phyloP scores from a whole-genome alignment of 345 rosid genomes.

The Ceriops tagal region DNA sequence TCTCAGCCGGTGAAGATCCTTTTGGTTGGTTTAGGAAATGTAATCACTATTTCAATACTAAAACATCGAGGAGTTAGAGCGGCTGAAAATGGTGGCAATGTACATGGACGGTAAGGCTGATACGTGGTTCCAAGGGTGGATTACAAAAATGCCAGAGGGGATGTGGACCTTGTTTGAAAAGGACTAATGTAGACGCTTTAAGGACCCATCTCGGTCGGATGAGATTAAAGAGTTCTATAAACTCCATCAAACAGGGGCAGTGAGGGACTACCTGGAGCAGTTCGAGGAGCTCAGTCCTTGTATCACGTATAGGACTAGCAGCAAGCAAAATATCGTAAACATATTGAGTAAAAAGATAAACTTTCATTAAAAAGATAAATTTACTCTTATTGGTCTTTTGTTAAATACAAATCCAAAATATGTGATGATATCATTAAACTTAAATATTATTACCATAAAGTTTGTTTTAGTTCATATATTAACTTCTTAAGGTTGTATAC shows the following conservation, averaged over 20 bases:
- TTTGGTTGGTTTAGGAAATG: neutral
- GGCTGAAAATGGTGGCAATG: neutral
- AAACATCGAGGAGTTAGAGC: neutral
- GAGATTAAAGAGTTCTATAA: neutral
- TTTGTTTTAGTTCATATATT: too few species aligned
- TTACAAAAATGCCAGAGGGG: neutral
- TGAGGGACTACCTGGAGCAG: neutral
- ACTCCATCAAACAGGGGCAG: neutral
- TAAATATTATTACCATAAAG: too few species aligned
- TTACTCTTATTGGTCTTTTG: too few species aligned
- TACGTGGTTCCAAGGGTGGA: neutral
- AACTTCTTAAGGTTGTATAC: too few species aligned
- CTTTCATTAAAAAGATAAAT: too few species aligned
- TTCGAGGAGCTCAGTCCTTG: neutral
- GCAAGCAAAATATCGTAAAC: too few species aligned
- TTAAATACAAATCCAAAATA: too few species aligned
- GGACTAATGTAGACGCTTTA: neutral
- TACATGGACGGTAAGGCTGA: neutral
- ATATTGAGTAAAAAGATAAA: too few species aligned
- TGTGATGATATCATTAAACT: too few species aligned
- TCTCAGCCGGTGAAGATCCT: too few species aligned
- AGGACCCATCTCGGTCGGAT: neutral
- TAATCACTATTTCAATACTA: neutral
- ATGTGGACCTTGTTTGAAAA: neutral
- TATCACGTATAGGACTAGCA: too few species aligned